Conservation (phyloP, 176 grass and related monocot species). For the Zoysia japonica region DNA sequence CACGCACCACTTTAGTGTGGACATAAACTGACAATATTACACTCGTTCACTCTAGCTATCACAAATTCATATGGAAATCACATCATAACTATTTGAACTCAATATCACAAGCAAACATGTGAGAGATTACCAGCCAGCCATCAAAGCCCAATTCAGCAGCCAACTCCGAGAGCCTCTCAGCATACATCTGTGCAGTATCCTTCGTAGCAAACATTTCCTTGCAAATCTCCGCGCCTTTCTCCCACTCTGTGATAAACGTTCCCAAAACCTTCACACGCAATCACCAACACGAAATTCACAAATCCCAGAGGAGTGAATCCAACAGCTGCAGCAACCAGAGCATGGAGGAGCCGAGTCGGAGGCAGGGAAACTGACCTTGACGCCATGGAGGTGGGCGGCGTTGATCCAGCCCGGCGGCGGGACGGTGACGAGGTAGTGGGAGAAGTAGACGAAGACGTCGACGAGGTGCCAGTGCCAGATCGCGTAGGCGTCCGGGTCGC, state of each 20-base stretch:
- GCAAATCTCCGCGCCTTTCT: constrained; percentile 57
- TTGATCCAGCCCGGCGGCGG: constrained; percentile 91
- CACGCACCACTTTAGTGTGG: neutral
- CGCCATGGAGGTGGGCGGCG: constrained; percentile 84
- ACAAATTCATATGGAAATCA: neutral
- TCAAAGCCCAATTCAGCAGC: constrained; percentile 72
- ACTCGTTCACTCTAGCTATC: neutral
- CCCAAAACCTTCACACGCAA: constrained; percentile 65
- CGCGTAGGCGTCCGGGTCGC: constrained; percentile 68
- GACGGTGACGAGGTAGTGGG: constrained; percentile 88
- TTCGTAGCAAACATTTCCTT: constrained; percentile 67
- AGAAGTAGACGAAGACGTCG: constrained; percentile 97
- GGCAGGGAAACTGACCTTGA: constrained; percentile 57
- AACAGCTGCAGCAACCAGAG: constrained; percentile 5
- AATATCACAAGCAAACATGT: neutral
- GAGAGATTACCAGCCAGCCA: constrained; percentile 84
- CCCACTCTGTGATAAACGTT: constrained; percentile 82
- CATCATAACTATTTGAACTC: neutral
- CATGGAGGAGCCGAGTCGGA: neutral
- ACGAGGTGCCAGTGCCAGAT: constrained; percentile 94
- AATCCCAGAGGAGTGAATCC: neutral
- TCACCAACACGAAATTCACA: neutral
- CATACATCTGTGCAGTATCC: constrained; percentile 78
- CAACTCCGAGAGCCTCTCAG: constrained; percentile 71
- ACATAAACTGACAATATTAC: neutral